Conservation (phyloP, 352 stramenopile genomes). For the Chloridella minuta region DNA sequence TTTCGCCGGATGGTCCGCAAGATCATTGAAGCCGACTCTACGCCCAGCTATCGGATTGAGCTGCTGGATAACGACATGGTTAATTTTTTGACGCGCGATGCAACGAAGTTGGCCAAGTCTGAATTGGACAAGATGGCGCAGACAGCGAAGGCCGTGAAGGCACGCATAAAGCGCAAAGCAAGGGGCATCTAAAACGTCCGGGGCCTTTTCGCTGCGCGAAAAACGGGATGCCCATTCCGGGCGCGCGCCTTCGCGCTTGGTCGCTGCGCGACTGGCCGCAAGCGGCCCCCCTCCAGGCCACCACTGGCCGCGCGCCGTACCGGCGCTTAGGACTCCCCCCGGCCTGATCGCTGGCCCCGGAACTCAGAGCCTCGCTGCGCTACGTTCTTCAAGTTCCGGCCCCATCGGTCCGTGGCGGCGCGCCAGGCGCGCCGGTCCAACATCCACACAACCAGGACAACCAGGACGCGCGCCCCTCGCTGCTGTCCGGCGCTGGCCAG, state of each 20-base stretch:
- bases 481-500: neutral
- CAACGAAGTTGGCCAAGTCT: neutral
- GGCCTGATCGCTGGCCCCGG: neutral
- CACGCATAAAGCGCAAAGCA: neutral
- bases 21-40: neutral
- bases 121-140: neutral
- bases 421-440: neutral
- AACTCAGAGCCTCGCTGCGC: neutral
- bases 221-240: neutral
- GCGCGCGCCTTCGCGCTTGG: neutral
- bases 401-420: neutral
- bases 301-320: neutral
- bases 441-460: neutral
- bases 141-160: neutral
- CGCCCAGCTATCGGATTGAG: neutral
- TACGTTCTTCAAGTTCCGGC: neutral
- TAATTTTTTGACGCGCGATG: neutral
- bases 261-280: neutral
- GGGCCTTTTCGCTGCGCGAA: neutral
- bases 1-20: neutral
- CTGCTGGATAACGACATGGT: neutral
- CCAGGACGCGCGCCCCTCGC: neutral
- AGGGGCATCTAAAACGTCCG: neutral
- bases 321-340: neutral
- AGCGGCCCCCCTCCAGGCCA: neutral